phyloP scores from a whole-genome alignment of 1,284 basidiomycete species.

The Tranzscheliella williamsii region DNA sequence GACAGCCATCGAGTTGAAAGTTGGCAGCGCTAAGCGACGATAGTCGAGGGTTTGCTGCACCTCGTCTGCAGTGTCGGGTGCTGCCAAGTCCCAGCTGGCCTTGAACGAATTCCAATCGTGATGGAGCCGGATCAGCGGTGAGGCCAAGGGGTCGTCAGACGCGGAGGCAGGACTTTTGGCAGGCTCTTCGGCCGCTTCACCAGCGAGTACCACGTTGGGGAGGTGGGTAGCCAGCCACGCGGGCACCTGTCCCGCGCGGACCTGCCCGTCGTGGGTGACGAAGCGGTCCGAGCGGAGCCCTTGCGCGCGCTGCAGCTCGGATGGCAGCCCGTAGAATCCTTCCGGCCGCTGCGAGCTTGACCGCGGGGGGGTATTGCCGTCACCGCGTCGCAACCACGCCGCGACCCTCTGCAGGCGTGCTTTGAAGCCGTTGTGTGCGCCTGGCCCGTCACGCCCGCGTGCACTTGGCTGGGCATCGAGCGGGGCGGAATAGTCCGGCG shows the following conservation, averaged over 20 bases:
- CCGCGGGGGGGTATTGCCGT: no score
- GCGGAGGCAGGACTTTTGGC: background rate
- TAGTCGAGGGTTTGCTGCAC: conserved; percentile 11
- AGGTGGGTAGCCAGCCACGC: conserved; percentile 15
- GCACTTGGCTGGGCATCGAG: conserved; percentile 13
- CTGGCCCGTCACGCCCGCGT: background rate
- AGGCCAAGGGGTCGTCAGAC: background rate
- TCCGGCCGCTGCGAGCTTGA: no score
- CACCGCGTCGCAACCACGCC: no score
- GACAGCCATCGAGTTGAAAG: conserved; percentile 47
- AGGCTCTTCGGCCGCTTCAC: background rate
- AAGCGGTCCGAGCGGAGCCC: conserved; percentile 28
- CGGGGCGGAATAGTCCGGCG: conserved; percentile 41
- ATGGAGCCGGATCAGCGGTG: conserved; percentile 25
- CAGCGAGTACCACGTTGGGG: background rate
- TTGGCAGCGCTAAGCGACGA: conserved; percentile 36
- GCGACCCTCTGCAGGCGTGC: background rate
- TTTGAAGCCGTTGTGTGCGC: no score
- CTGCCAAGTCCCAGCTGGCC: conserved; percentile 20
- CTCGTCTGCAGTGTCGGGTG: conserved; percentile 2
- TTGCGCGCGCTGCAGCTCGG: conserved; percentile 24
- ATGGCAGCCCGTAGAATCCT: conserved; percentile 22
- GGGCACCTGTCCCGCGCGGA: conserved; percentile 43
- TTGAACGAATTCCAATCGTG: conserved; percentile 46
- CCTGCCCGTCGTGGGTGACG: conserved; percentile 26